phyloP scores from a whole-genome alignment of 495 filamentous ascomycete genomes.

The Penicillium roqueforti region DNA sequence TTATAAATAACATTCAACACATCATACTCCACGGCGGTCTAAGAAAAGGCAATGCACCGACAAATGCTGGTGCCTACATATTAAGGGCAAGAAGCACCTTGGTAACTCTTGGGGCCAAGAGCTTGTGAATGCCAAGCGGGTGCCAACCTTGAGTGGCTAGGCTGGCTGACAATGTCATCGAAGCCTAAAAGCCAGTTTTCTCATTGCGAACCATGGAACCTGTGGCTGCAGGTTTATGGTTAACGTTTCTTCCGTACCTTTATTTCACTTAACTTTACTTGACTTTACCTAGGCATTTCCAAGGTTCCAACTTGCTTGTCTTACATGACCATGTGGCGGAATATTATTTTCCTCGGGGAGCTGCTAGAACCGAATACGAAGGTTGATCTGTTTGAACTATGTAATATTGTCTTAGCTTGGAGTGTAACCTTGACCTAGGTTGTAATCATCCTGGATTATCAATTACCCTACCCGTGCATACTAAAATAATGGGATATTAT shows the following conservation, averaged over 20 bases:
- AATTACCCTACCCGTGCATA: background rate
- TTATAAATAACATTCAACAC: background rate
- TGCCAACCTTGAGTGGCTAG: slow-evolving; percentile 11
- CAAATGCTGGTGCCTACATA: slow-evolving; percentile 9
- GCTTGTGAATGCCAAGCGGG: slow-evolving; percentile 15
- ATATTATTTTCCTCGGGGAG: slow-evolving; percentile 19
- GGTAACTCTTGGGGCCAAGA: slow-evolving; percentile 8
- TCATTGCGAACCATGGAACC: slow-evolving; percentile 17
- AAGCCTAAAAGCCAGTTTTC: slow-evolving; percentile 21
- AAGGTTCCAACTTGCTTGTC: slow-evolving; percentile 5
- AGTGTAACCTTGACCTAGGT: background rate
- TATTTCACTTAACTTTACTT: slow-evolving; percentile 3
- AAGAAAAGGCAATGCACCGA: background rate
- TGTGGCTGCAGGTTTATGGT: slow-evolving; percentile 1
- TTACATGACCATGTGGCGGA: slow-evolving; percentile 29
- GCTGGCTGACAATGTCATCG: slow-evolving; percentile 21
- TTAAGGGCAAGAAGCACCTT: background rate
- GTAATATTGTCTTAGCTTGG: background rate
- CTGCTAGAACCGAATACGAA: slow-evolving; percentile 25
- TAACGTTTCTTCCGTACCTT: slow-evolving; percentile 5
- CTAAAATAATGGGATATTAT: background rate
- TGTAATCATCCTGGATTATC: background rate
- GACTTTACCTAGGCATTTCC: background rate
- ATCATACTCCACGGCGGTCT: background rate
- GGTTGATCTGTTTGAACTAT: background rate